Evolutionary conservation across 2,329 filamentous ascomycete species (phyloP).

Genomic region (Diaporthe ilicicola): DNA sequence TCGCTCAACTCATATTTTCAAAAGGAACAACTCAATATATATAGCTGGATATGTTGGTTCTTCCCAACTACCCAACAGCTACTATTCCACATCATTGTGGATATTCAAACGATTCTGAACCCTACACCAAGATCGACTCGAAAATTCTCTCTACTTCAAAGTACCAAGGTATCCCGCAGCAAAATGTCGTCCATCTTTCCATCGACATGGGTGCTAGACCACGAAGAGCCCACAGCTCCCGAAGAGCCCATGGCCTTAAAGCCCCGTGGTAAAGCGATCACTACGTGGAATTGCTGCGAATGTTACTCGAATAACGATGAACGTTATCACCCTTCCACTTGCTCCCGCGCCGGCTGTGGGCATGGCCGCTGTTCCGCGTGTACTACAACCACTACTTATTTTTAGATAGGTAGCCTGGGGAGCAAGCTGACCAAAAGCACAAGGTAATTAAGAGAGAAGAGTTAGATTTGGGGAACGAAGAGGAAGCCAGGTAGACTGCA

Average conservation of each 20-base stretch:
- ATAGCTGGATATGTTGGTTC: not conserved
- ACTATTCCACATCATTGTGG: not conserved
- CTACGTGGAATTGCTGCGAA: not conserved
- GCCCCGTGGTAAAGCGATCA: not conserved
- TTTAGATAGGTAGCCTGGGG: not conserved
- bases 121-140: not conserved
- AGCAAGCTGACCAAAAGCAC: not conserved
- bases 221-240: not conserved
- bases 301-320: not conserved
- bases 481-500: not conserved
- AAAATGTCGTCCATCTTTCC: not conserved
- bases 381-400: not conserved
- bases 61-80: not conserved
- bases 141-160: too few species aligned
- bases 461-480: not conserved
- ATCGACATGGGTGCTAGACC: not conserved
- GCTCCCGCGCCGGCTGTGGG: not conserved
- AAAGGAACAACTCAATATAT: not conserved
- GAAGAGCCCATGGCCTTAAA: not conserved
- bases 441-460: not conserved
- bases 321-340: not conserved
- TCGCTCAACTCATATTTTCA: not conserved
- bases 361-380: not conserved
- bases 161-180: not conserved
- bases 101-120: not conserved